Percentiles rank a stretch among this genome's conserved stretches.
Conservation (phyloP, 2,329 filamentous ascomycete genomes). For the Fusarium papillatum region DNA sequence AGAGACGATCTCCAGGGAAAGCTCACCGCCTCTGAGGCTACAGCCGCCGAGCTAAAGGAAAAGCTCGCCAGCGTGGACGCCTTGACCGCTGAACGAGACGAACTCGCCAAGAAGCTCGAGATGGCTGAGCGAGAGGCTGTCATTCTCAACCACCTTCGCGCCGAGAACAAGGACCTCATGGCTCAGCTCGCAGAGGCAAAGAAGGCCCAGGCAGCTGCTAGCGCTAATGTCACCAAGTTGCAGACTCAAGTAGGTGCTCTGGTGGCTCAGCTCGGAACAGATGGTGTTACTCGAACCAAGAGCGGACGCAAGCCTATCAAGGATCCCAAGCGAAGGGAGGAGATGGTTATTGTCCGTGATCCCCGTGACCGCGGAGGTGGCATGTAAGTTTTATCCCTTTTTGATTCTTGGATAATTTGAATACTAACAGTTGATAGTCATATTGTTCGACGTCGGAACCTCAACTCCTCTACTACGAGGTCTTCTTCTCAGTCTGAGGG, state of each 20-base stretch:
- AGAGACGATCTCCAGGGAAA: slow-evolving; percentile 32
- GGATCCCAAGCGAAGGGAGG: slow-evolving; percentile 42
- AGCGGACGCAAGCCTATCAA: slow-evolving; percentile 38
- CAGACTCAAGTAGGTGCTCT: slow-evolving; percentile 37
- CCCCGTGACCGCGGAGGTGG: slow-evolving; percentile 36
- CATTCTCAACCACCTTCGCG: slow-evolving; percentile 33
- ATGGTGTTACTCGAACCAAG: slow-evolving; percentile 13
- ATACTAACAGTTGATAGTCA: slow-evolving; percentile 26
- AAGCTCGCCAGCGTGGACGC: slow-evolving; percentile 24
- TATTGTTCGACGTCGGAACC: slow-evolving; percentile 34
- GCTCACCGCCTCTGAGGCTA: slow-evolving; percentile 29
- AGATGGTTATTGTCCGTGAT: slow-evolving; percentile 44
- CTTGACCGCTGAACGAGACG: slow-evolving; percentile 24
- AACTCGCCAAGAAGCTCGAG: slow-evolving; percentile 38
- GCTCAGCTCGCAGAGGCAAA: slow-evolving; percentile 42
- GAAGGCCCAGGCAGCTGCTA: slow-evolving; percentile 37
- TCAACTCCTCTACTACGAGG: slow-evolving; percentile 30
- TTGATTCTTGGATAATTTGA: accelerated
- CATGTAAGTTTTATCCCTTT: slow-evolving; percentile 36
- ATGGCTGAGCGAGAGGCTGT: slow-evolving; percentile 38
- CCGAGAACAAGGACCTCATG: slow-evolving; percentile 42
- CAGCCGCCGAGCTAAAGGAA: slow-evolving; percentile 8
- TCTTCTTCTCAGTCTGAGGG: slow-evolving; percentile 38
- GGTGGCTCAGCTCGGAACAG: slow-evolving; percentile 34
- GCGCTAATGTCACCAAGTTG: slow-evolving; percentile 33